These are phyloP conservation scores for Xylariaceae sp. DNA, from an alignment of 2,329 filamentous ascomycete genomes.

Conservation along the genomic window DNA sequence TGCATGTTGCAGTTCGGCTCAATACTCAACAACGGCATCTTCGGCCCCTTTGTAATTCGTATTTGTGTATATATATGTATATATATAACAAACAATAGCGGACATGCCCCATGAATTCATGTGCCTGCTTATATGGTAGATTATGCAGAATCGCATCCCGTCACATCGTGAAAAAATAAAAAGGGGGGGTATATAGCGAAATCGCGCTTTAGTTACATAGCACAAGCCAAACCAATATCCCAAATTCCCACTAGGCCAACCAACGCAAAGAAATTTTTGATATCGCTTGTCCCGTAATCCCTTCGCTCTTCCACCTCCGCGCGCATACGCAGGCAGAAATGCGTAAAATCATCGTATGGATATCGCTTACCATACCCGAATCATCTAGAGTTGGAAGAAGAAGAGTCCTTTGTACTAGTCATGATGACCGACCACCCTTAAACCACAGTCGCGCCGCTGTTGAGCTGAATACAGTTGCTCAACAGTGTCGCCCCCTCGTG, in stretches of 20 bases:
- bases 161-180: neutral
- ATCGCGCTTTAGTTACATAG: slow-evolving; percentile 26
- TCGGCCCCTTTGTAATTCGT: slow-evolving; percentile 11
- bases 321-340: slow-evolving; percentile 17
- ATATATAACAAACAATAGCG: slow-evolving; percentile 14
- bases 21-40: neutral
- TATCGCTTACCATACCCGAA: neutral
- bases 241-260: slow-evolving; percentile 15
- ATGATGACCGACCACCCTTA: neutral
- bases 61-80: slow-evolving; percentile 2
- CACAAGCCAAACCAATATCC: slow-evolving; percentile 16
- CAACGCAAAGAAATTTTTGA: slow-evolving; percentile 11
- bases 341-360: slow-evolving; percentile 9
- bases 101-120: slow-evolving; percentile 6
- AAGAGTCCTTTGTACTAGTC: neutral
- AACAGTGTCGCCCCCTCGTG: slow-evolving; percentile 83
- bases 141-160: slow-evolving; percentile 18
- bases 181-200: slow-evolving; percentile 31
- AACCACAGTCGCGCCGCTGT: slow-evolving; percentile 36
- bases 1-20: no score
- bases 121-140: slow-evolving; percentile 3
- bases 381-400: neutral
- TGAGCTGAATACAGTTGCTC: slow-evolving; percentile 74
- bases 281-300: slow-evolving; percentile 18
- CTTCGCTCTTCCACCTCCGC: slow-evolving; percentile 15